These are phyloP conservation scores for Cicer pinnatifidum DNA, from an alignment of 306 rosid genomes.

Conservation along the genomic window DNA sequence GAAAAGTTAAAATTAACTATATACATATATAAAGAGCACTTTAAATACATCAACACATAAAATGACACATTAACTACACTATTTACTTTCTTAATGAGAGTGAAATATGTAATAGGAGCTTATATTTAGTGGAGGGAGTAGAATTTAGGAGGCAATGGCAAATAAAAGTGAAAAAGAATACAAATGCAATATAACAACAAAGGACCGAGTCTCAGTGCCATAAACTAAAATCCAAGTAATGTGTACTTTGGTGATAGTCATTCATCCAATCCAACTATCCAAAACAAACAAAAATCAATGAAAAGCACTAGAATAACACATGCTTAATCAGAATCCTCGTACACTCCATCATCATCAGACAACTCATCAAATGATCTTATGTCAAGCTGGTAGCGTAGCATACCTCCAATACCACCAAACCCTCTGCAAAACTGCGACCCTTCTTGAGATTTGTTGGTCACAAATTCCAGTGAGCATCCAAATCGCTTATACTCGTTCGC, in stretches of 20 bases:
- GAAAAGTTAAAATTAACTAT: too few relatives aligned
- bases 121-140: too few relatives aligned
- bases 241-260: slow-evolving; percentile 46
- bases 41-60: too few relatives aligned
- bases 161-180: background rate
- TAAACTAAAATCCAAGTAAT: slow-evolving; percentile 6
- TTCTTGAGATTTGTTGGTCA: slow-evolving; percentile 90
- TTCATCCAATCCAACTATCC: slow-evolving; percentile 30
- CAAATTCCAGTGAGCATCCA: slow-evolving; percentile 85
- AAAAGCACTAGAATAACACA: slow-evolving; percentile 2
- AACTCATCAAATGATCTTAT: slow-evolving; percentile 78
- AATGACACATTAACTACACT: too few relatives aligned
- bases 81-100: too few relatives aligned
- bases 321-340: slow-evolving; percentile 64
- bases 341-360: slow-evolving; percentile 69
- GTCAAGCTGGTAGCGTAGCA: slow-evolving; percentile 92
- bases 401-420: slow-evolving; percentile 91
- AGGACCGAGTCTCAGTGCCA: slow-evolving; percentile 30
- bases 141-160: background rate
- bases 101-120: too few relatives aligned
- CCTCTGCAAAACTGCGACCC: slow-evolving; percentile 94
- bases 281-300: background rate
- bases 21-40: too few relatives aligned
- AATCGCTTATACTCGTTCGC: slow-evolving; percentile 77
- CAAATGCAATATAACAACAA: slow-evolving; percentile 29